Conservation (phyloP, 176 grass and related monocot species). For the Triticum monococcum region DNA sequence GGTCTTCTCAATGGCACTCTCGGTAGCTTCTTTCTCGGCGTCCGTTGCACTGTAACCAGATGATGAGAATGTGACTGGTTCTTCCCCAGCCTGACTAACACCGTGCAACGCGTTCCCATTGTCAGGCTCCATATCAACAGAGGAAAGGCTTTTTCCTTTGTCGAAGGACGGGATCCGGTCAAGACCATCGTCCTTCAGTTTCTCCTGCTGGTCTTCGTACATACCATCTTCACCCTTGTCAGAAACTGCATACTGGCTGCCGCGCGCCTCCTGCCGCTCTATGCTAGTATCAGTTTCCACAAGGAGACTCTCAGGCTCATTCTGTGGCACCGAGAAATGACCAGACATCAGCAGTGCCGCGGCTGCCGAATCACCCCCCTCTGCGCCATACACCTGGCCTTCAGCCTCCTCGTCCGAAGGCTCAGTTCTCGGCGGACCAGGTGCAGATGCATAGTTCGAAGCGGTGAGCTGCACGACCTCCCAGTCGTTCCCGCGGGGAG, state of each 20-base stretch:
- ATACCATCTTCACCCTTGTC: neutral
- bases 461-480: conserved; percentile 81
- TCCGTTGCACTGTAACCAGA: conserved; percentile 12
- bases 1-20: neutral
- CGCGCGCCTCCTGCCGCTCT: conserved; percentile 17
- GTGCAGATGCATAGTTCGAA: conserved; percentile 46
- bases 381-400: conserved; percentile 37
- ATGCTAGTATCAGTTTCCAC: conserved; percentile 24
- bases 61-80: neutral
- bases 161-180: conserved; percentile 26
- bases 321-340: conserved; percentile 54
- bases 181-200: conserved; percentile 22
- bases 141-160: conserved; percentile 37
- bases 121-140: conserved; percentile 32
- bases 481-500: conserved; percentile 53
- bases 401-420: conserved; percentile 36
- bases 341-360: conserved; percentile 63
- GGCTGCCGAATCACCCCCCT: conserved; percentile 35
- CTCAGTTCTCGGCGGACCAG: conserved; percentile 10
- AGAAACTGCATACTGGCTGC: conserved; percentile 24
- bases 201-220: neutral
- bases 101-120: conserved; percentile 1
- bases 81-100: conserved; percentile 8
- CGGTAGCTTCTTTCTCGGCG: conserved; percentile 26
- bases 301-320: conserved; percentile 43